Conservation (phyloP, 768 basidiomycete genomes). For the Mycena haematopus region DNA sequence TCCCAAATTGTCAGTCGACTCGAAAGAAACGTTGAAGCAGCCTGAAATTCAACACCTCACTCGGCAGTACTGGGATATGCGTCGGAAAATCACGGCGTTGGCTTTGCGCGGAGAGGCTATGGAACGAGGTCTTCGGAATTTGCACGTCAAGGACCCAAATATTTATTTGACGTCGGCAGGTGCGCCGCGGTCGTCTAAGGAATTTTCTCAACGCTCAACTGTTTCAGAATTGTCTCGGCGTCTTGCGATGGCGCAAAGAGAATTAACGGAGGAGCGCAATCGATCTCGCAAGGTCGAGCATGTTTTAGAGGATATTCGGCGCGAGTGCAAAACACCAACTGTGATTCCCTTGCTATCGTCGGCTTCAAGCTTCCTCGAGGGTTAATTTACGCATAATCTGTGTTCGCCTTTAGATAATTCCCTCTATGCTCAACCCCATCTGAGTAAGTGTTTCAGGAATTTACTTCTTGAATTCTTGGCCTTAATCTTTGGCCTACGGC, state of each 20-base stretch:
- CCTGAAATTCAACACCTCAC: slow-evolving; percentile 11
- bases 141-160: slow-evolving; percentile 5
- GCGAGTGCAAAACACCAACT: slow-evolving; percentile 14
- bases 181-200: not conserved
- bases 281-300: slow-evolving; percentile 2
- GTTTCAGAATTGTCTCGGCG: slow-evolving; percentile 7
- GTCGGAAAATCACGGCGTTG: slow-evolving; percentile 7
- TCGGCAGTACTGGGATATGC: slow-evolving; percentile 22
- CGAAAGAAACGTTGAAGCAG: not conserved
- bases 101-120: slow-evolving; percentile 6
- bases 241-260: not conserved
- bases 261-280: slow-evolving; percentile 10
- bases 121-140: slow-evolving; percentile 8
- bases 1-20: not conserved
- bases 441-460: no score
- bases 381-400: not conserved
- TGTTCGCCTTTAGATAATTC: no score
- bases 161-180: slow-evolving; percentile 15
- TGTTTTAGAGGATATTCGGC: slow-evolving; percentile 13
- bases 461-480: no score
- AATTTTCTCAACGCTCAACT: not conserved
- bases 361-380: not conserved
- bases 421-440: no score
- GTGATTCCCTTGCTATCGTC: slow-evolving; percentile 13
- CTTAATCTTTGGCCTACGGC: no score